Base-by-base conservation (phyloP, 768 basidiomycete species). In the Lentinula lateritia region DNA sequence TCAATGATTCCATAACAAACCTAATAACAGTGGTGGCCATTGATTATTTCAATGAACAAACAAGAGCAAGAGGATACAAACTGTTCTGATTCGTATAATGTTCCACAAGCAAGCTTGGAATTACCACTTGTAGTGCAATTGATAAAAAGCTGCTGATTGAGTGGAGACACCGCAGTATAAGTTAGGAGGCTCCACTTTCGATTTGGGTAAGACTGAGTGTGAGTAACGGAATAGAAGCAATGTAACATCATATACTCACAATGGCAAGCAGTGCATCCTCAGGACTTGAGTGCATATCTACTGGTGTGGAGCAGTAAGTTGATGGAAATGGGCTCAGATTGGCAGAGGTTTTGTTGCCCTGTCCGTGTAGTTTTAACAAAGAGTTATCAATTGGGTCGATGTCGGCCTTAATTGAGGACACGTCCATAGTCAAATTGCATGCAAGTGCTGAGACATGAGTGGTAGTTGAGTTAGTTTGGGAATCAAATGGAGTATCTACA, bases 361-460 rank as follows among this genome's bases (percentile, higher is more conserved):
- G 6, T 0, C 20, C 55, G 3, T 10, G n/a, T 10, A 56, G 23
- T 18, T 56, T 9, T 3, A 23, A 1, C 2, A 56, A 18, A 7
- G 8, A 2, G 20, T 18, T 46, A 36, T 7, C 16, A 6, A 12
- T 1, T 6, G n/a, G 1, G 45, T 45, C 3, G 45, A 58, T 32
- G 13, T 23, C 3, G 45, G 48, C 48, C n/a, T 50, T 41, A 12
- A 3, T 46, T 6, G 48, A 50, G 4, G 23, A 15, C 15, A 13
- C 3, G 9, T 60, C 45, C 18, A 61, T 4, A 5, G 60, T 61
- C 16, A 61, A 41, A 36, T 61, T 61, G n/a, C 60, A 61, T 43
- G 50, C 60, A 32, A 61, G 41, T 20, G 52, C 60, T 13, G 60
- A 5, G 10, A 61, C 28, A 2, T 42, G 20, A 32, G 36, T 23